Evolutionary conservation across 2,329 filamentous ascomycete species (phyloP).

Genomic region (Fusarium sp.): DNA sequence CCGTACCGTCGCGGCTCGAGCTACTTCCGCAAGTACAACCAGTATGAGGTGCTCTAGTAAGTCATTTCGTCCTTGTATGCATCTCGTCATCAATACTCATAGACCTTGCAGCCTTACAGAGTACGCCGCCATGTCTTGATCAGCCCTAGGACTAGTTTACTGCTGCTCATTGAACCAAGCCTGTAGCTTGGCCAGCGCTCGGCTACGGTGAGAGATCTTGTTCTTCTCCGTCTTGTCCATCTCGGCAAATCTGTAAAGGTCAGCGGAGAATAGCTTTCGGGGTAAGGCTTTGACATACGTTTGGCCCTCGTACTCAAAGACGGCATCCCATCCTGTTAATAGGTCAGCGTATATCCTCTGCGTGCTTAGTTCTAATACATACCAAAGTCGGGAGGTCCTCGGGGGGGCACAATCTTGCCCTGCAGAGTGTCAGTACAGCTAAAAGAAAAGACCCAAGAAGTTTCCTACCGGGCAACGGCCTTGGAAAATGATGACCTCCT

Average conservation of each 20-base stretch:
- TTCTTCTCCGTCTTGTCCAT: slow-evolving; percentile 94
- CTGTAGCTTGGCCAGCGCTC: slow-evolving; percentile 89
- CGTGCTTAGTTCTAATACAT: slow-evolving; percentile 40
- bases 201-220: slow-evolving; percentile 89
- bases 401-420: slow-evolving; percentile 85
- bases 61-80: slow-evolving; percentile 46
- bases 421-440: slow-evolving; percentile 41
- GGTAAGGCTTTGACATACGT: slow-evolving; percentile 68
- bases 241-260: slow-evolving; percentile 79
- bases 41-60: slow-evolving; percentile 86
- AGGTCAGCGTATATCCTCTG: slow-evolving; percentile 26
- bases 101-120: slow-evolving; percentile 34
- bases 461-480: slow-evolving; percentile 81
- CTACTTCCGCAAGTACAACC: slow-evolving; percentile 78
- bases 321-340: slow-evolving; percentile 87
- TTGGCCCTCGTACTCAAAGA: slow-evolving; percentile 93
- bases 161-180: slow-evolving; percentile 76
- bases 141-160: neutral
- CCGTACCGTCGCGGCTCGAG: slow-evolving; percentile 79
- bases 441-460: neutral
- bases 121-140: slow-evolving; percentile 24
- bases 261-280: slow-evolving; percentile 4
- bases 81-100: slow-evolving; percentile 18
- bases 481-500: slow-evolving; percentile 90
- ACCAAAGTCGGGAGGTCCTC: slow-evolving; percentile 89